Percentiles rank a stretch among this genome's conserved stretches.
Evolutionary conservation across 306 rosid species (phyloP).

Genomic region (Gastrolobium bilobum): DNA sequence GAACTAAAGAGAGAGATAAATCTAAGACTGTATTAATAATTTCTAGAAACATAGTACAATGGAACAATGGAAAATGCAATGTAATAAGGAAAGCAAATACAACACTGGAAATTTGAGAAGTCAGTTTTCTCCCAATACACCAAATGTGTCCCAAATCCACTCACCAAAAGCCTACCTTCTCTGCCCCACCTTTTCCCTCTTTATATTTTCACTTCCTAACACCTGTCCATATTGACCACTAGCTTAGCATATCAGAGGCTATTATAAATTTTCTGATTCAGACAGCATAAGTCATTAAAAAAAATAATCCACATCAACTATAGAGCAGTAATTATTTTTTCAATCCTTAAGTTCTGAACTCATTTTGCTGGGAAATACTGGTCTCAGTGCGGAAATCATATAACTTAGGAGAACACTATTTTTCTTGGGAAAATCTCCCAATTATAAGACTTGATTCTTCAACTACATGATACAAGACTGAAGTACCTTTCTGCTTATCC

Average conservation of each 20-base stretch:
- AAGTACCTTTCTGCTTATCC: slow-evolving; percentile 54
- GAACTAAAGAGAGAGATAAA: too few species aligned
- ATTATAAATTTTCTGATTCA: neutral
- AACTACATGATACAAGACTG: slow-evolving; percentile 2
- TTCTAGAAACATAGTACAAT: too few species aligned
- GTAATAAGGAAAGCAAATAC: too few species aligned
- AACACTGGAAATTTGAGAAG: too few species aligned
- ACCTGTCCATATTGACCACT: neutral
- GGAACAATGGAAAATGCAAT: too few species aligned
- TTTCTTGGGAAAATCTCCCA: slow-evolving; percentile 1
- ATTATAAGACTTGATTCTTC: slow-evolving; percentile 18
- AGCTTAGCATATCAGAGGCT: neutral
- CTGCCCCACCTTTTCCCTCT: too few species aligned
- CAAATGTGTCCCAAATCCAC: too few species aligned
- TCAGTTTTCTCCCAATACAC: too few species aligned
- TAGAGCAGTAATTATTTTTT: neutral
- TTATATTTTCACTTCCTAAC: too few species aligned
- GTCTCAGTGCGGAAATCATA: neutral
- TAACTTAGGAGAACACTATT: neutral
- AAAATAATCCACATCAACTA: slow-evolving; percentile 2
- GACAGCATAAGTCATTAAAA: neutral
- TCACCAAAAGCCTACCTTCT: too few species aligned
- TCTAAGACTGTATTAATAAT: too few species aligned
- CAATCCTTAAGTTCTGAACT: neutral
- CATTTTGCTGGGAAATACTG: neutral